These are phyloP conservation scores for Chiua sp. DNA, from an alignment of 1,284 basidiomycete species.

Conservation along the genomic window DNA sequence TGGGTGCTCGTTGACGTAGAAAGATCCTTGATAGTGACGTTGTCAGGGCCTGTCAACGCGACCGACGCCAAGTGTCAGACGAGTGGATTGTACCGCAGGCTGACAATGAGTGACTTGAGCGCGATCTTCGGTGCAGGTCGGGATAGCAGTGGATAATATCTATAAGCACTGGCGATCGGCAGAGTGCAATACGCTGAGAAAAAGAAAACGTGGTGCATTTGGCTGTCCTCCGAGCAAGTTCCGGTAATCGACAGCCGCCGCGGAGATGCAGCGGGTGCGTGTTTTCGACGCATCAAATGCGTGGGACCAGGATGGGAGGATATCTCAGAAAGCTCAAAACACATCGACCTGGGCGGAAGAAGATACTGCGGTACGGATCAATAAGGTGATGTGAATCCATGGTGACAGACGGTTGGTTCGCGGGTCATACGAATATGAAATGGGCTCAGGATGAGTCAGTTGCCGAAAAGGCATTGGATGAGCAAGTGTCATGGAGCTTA, in stretches of 20 bases:
- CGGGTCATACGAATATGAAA: conserved; percentile 8
- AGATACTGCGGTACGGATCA: neutral
- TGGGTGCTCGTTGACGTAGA: neutral
- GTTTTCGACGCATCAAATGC: neutral
- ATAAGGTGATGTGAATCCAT: neutral
- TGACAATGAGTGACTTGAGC: neutral
- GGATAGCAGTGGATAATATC: neutral
- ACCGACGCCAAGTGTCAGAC: neutral
- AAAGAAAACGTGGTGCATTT: neutral
- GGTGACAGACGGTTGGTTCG: conserved; percentile 9
- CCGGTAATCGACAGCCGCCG: conserved; percentile 11
- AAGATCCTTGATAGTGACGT: neutral
- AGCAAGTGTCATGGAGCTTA: no score
- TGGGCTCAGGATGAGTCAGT: neutral
- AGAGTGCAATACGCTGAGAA: neutral
- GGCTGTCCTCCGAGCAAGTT: neutral
- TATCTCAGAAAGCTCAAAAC: neutral
- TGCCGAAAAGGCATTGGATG: no score
- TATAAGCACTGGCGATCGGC: neutral
- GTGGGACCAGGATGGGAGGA: conserved; percentile 5
- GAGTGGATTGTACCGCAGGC: neutral
- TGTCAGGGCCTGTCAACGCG: neutral
- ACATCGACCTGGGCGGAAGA: conserved; percentile 3
- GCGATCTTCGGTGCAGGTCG: neutral
- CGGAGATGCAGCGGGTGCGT: conserved; percentile 9